phyloP scores from a whole-genome alignment of 2,329 filamentous ascomycete species.

The Hypoxylon sp. region DNA sequence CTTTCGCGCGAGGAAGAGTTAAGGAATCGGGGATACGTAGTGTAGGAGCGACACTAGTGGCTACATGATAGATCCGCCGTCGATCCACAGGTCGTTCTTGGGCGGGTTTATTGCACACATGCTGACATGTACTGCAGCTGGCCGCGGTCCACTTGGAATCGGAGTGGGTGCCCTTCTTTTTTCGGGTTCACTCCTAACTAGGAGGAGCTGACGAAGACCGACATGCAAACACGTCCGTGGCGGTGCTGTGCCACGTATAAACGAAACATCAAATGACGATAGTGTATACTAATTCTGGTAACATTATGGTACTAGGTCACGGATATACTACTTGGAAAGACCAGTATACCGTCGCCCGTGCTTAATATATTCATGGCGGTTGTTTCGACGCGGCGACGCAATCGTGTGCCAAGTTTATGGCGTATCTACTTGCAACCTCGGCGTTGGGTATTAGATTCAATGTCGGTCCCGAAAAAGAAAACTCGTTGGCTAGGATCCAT shows the following conservation, averaged over 20 bases:
- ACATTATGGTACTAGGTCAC: conserved; percentile 8
- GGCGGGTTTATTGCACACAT: not conserved
- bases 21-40: not conserved
- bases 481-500: too few relatives aligned
- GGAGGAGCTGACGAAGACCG: conserved; percentile 4
- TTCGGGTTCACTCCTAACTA: conserved; percentile 6
- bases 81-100: conserved; percentile 19
- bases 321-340: not conserved
- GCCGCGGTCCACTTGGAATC: conserved; percentile 1
- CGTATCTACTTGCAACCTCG: too few relatives aligned
- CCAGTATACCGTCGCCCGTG: too few relatives aligned
- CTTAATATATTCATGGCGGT: too few relatives aligned
- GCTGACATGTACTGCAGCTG: not conserved
- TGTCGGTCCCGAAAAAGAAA: too few relatives aligned
- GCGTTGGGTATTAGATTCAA: too few relatives aligned
- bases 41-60: conserved; percentile 14
- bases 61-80: conserved; percentile 25
- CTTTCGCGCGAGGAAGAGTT: not conserved
- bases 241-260: conserved; percentile 6
- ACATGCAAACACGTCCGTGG: conserved; percentile 5
- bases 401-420: too few relatives aligned
- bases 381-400: too few relatives aligned
- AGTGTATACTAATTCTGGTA: conserved; percentile 23
- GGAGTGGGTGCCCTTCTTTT: conserved; percentile 12
- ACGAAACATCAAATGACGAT: not conserved